These are phyloP conservation scores for Cerioporus squamosus DNA, from an alignment of 1,284 basidiomycete genomes.

Conservation along the genomic window DNA sequence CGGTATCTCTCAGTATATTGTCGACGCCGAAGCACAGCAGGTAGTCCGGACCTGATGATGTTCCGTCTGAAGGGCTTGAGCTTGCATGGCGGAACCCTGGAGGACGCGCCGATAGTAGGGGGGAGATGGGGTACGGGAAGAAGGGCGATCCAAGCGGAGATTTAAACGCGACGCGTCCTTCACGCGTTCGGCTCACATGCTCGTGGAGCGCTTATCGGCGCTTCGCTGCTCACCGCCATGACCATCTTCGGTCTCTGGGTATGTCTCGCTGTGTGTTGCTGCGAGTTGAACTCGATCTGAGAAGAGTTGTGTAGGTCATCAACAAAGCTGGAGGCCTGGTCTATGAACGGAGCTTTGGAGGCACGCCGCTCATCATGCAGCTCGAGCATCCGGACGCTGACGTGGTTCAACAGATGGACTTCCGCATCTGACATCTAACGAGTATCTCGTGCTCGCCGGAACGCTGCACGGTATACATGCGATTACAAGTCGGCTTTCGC, in stretches of 20 bases:
- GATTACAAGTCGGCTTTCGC: conserved; percentile 92
- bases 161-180: conserved; percentile 20
- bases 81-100: conserved; percentile 35
- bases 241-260: conserved; percentile 86
- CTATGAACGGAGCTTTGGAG: conserved; percentile 90
- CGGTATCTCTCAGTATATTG: not conserved
- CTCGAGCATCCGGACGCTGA: conserved; percentile 16
- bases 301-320: conserved; percentile 70
- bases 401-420: conserved; percentile 70
- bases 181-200: conserved; percentile 32
- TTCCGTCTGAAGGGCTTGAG: conserved; percentile 31
- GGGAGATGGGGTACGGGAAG: not conserved
- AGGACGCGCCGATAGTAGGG: not conserved
- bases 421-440: conserved; percentile 90
- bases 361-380: conserved; percentile 44
- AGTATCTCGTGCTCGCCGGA: conserved; percentile 95
- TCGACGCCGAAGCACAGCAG: too few relatives aligned
- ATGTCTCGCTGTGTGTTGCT: conserved; percentile 15
- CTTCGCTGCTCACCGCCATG: conserved; percentile 41
- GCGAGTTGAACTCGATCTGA: not conserved
- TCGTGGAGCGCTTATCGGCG: conserved; percentile 1
- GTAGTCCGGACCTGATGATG: conserved; percentile 30
- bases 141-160: conserved; percentile 20
- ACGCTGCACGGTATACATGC: conserved; percentile 98
- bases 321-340: conserved; percentile 99